Percentiles rank a stretch among this genome's conserved stretches.
Conservation (phyloP, 2,329 filamentous ascomycete genomes). For the Truncatella angustata region DNA sequence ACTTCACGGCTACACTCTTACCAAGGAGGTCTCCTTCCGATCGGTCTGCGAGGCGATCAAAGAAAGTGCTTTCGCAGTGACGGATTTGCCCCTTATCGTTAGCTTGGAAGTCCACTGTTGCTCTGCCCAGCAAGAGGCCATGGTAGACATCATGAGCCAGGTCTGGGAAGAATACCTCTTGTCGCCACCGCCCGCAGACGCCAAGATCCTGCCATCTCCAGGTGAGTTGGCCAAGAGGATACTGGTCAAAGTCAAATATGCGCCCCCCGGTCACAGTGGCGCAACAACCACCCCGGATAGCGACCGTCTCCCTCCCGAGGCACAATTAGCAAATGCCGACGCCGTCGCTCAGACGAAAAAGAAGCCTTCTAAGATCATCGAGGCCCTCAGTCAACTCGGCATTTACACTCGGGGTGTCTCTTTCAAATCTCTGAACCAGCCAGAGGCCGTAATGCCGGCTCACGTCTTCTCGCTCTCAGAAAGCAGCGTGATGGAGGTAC, state of each 20-base stretch:
- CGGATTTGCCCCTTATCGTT: slow-evolving; percentile 84
- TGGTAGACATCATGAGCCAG: slow-evolving; percentile 90
- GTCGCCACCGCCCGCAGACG: slow-evolving; percentile 46
- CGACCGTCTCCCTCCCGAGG: slow-evolving; percentile 26
- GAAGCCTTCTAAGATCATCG: slow-evolving; percentile 65
- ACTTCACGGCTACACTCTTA: slow-evolving; percentile 86
- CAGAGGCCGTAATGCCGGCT: slow-evolving; percentile 63
- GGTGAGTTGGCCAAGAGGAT: slow-evolving; percentile 74
- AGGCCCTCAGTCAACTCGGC: slow-evolving; percentile 71
- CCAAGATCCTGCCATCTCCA: slow-evolving; percentile 62
- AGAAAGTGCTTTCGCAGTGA: slow-evolving; percentile 72
- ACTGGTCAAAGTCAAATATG: slow-evolving; percentile 77
- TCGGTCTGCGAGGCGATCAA: slow-evolving; percentile 79
- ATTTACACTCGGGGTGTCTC: slow-evolving; percentile 82
- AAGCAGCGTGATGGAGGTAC: slow-evolving; percentile 60
- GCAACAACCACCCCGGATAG: slow-evolving; percentile 11
- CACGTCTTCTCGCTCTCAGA: slow-evolving; percentile 70
- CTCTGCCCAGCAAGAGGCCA: slow-evolving; percentile 77
- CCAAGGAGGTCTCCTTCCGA: slow-evolving; percentile 82
- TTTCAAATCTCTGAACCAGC: slow-evolving; percentile 75
- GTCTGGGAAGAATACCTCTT: slow-evolving; percentile 76
- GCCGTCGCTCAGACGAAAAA: slow-evolving; percentile 35
- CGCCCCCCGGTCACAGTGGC: slow-evolving; percentile 35
- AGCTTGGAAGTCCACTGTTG: slow-evolving; percentile 90
- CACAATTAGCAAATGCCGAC: slow-evolving; percentile 33